These are phyloP conservation scores for Oryza meyeriana DNA, from an alignment of 176 grass and related monocot genomes.

Conservation along the genomic window DNA sequence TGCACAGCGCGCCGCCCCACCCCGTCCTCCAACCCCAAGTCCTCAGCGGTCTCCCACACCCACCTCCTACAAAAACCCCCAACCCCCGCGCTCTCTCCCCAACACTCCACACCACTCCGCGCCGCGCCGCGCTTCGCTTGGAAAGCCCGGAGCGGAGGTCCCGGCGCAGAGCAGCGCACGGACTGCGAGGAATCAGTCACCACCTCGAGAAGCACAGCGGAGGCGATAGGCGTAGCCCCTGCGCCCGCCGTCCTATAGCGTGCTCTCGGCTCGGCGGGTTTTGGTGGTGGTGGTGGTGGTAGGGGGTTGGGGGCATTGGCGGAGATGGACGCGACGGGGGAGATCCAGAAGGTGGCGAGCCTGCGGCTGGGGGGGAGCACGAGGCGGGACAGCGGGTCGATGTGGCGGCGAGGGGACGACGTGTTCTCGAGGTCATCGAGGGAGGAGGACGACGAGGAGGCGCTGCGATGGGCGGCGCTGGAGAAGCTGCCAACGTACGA, in stretches of 20 bases:
- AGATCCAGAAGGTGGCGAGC: slow-evolving; percentile 47
- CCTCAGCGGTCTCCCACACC: not conserved
- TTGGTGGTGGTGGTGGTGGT: not conserved
- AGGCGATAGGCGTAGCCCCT: too few relatives aligned
- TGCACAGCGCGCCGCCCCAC: too few relatives aligned
- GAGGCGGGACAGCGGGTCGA: slow-evolving; percentile 44
- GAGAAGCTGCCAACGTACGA: slow-evolving; percentile 87
- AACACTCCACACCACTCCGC: too few relatives aligned
- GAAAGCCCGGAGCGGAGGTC: too few relatives aligned
- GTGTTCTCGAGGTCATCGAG: slow-evolving; percentile 72
- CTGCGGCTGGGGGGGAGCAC: not conserved
- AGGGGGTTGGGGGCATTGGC: not conserved
- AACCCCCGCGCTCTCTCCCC: too few relatives aligned
- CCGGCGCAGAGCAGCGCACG: too few relatives aligned
- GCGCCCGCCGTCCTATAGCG: too few relatives aligned
- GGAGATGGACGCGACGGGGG: slow-evolving; percentile 47
- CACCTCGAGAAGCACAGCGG: too few relatives aligned
- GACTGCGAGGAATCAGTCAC: too few relatives aligned
- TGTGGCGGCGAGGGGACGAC: slow-evolving; percentile 57
- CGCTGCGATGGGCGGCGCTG: slow-evolving; percentile 79
- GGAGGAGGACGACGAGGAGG: slow-evolving; percentile 90
- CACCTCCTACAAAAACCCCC: not conserved
- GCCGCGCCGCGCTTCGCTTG: too few relatives aligned
- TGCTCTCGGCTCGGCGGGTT: not conserved
- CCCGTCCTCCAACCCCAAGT: not conserved